A percentile compares a stretch with the other conserved stretches of the same genome.
These are phyloP conservation scores for Cinchona pubescens DNA, from an alignment of 257 asterid species.

Conservation along the genomic window DNA sequence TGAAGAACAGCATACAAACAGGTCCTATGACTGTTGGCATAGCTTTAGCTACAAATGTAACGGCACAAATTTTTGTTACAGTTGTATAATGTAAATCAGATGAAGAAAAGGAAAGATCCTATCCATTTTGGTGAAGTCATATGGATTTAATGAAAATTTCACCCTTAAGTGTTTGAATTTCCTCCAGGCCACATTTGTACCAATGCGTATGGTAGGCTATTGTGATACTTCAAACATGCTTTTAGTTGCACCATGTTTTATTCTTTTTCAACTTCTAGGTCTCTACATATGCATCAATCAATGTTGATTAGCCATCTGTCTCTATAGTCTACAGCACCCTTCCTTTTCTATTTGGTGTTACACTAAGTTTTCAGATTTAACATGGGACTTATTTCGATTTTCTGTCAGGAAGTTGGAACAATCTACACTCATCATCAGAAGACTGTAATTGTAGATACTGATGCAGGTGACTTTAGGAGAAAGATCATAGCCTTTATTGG, in stretches of 20 bases:
- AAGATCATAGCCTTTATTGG: conserved; percentile 78
- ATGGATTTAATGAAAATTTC: background rate
- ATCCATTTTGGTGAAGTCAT: background rate
- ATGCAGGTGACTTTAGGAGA: conserved; percentile 50
- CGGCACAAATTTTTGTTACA: background rate
- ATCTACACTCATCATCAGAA: conserved; percentile 97
- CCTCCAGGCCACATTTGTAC: background rate
- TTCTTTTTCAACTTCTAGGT: background rate
- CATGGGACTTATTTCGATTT: conserved; percentile 1
- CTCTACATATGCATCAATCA: background rate
- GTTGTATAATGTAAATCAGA: background rate
- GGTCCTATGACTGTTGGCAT: background rate
- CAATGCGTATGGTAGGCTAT: too few relatives aligned
- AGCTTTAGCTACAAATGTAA: background rate
- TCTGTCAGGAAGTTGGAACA: conserved; percentile 75
- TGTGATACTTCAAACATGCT: background rate
- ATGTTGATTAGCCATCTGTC: background rate
- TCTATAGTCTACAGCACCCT: background rate
- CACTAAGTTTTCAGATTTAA: background rate
- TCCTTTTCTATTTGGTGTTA: background rate
- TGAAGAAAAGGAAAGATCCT: background rate
- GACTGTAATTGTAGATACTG: conserved; percentile 76
- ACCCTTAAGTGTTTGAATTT: background rate
- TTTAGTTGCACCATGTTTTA: background rate
- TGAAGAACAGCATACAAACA: background rate